Percentiles rank a stretch among this genome's conserved stretches.
Conservation (phyloP, 352 stramenopile species). For the Globisporangium irregulare region DNA sequence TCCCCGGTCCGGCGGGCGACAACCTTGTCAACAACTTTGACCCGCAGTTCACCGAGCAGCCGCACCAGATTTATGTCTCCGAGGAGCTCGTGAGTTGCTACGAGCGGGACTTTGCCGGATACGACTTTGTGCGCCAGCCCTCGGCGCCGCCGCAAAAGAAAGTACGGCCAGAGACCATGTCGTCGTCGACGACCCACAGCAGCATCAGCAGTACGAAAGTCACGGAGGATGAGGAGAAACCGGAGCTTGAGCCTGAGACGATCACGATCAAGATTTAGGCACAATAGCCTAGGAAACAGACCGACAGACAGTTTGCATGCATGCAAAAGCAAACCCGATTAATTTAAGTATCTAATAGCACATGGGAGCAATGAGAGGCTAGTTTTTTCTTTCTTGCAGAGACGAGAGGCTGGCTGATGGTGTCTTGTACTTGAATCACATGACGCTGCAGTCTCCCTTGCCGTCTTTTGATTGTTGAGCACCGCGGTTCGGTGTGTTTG, state of each 20-base stretch:
- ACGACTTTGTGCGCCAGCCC: constrained; percentile 68
- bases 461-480: constrained; percentile 12
- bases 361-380: background rate
- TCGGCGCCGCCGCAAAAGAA: constrained; percentile 6
- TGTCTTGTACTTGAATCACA: constrained; percentile 25
- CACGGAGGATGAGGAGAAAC: constrained; percentile 45
- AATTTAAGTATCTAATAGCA: constrained; percentile 22
- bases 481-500: constrained; percentile 12
- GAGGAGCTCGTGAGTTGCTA: constrained; percentile 63
- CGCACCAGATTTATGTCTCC: constrained; percentile 76
- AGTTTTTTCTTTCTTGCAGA: background rate
- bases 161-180: background rate
- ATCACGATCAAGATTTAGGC: constrained; percentile 63
- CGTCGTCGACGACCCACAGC: constrained; percentile 1
- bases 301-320: background rate
- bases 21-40: constrained; percentile 85
- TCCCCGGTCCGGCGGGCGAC: constrained; percentile 62
- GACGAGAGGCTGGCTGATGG: background rate
- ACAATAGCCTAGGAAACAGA: constrained; percentile 17
- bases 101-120: constrained; percentile 80
- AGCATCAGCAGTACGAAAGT: constrained; percentile 34
- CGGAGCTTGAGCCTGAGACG: constrained; percentile 47
- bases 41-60: constrained; percentile 79
- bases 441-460: constrained; percentile 46
- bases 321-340: constrained; percentile 6